A percentile compares a stretch with the other conserved stretches of the same genome.
phyloP scores from a whole-genome alignment of 2,329 filamentous ascomycete species.

The Botrytis fragariae region DNA sequence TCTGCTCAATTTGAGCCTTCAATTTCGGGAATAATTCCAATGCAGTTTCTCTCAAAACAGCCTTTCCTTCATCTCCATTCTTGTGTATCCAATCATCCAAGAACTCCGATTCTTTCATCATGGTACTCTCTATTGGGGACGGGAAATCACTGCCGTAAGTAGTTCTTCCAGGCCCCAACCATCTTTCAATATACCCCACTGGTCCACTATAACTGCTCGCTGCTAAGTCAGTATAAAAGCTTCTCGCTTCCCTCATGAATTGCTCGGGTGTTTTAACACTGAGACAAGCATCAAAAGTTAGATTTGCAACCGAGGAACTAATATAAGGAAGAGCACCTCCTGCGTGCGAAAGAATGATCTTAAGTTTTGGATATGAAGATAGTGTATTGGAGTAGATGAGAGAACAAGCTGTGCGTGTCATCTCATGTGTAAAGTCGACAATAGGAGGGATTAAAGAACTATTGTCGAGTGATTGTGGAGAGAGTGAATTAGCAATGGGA shows the following conservation, averaged over 20 bases:
- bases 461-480: not conserved
- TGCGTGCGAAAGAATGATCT: slow-evolving; percentile 49
- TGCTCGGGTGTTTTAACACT: not conserved
- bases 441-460: slow-evolving; percentile 38
- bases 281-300: not conserved
- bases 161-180: not conserved
- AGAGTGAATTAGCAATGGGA: not conserved
- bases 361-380: slow-evolving; percentile 39
- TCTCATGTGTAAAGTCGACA: slow-evolving; percentile 49
- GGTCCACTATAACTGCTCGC: not conserved
- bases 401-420: slow-evolving; percentile 44
- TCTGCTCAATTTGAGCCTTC: not conserved
- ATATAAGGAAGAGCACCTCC: slow-evolving; percentile 41
- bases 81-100: not conserved
- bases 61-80: not conserved
- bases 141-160: slow-evolving; percentile 12
- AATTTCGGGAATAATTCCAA: not conserved
- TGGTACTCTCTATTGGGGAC: not conserved
- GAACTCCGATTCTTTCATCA: not conserved
- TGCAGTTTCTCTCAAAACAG: not conserved
- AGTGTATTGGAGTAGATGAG: slow-evolving; percentile 41
- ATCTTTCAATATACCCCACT: not conserved
- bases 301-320: slow-evolving; percentile 12
- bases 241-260: slow-evolving; percentile 5
- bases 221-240: slow-evolving; percentile 1